Evolutionary conservation across 257 asterid species (phyloP).

Genomic region (Capsicum chinense): DNA sequence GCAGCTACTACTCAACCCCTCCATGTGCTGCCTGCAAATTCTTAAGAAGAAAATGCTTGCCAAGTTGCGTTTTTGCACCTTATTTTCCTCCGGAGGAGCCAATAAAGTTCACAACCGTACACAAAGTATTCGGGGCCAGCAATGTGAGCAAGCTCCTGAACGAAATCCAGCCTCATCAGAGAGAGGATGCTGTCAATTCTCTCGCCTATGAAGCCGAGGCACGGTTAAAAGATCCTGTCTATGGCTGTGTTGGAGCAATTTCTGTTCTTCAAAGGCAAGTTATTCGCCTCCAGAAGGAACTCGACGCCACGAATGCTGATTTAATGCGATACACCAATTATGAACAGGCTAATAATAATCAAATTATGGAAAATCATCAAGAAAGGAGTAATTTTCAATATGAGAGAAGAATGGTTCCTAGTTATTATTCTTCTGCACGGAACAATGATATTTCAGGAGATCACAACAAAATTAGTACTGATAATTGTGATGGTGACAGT

Average conservation of each 20-base stretch:
- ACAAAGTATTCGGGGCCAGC: slow-evolving; percentile 43
- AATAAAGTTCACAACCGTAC: slow-evolving; percentile 40
- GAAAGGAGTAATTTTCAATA: slow-evolving; percentile 15
- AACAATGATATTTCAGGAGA: slow-evolving; percentile 28
- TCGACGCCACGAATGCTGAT: slow-evolving; percentile 39
- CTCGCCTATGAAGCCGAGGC: slow-evolving; percentile 42
- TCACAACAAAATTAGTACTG: not conserved
- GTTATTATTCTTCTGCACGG: slow-evolving; percentile 25
- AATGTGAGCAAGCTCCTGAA: slow-evolving; percentile 37
- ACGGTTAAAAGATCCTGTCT: slow-evolving; percentile 36
- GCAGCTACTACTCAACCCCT: slow-evolving; percentile 33
- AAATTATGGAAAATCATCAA: not conserved
- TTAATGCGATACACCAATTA: slow-evolving; percentile 34
- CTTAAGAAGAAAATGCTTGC: slow-evolving; percentile 40
- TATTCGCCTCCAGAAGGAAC: slow-evolving; percentile 38
- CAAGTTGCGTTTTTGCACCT: slow-evolving; percentile 41
- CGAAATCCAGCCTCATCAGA: slow-evolving; percentile 40
- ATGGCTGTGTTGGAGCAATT: slow-evolving; percentile 45
- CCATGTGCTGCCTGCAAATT: slow-evolving; percentile 46
- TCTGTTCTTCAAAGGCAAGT: slow-evolving; percentile 43
- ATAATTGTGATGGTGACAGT: slow-evolving; percentile 4
- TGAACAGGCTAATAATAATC: not conserved
- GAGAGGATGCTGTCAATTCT: slow-evolving; percentile 41
- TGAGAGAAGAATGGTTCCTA: slow-evolving; percentile 18
- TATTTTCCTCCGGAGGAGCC: slow-evolving; percentile 44